These are phyloP conservation scores for Globisporangium echinulatum DNA, from an alignment of 352 stramenopile genomes.

Conservation along the genomic window DNA sequence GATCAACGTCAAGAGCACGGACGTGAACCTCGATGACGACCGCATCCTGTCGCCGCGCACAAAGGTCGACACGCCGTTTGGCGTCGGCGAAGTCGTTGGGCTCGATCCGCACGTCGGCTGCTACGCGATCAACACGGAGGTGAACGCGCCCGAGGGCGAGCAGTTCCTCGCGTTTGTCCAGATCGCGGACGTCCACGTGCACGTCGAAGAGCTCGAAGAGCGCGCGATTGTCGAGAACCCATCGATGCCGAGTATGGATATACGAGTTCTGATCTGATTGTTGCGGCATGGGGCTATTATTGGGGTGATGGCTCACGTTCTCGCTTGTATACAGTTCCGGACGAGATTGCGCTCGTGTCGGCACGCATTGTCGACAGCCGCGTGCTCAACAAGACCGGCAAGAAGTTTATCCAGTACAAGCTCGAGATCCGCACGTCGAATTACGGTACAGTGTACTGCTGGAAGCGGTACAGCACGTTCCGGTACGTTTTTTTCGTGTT, in stretches of 20 bases:
- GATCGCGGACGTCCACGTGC: constrained; percentile 62
- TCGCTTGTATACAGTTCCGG: constrained; percentile 42
- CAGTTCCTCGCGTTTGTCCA: constrained; percentile 82
- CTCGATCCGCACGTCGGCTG: constrained; percentile 84
- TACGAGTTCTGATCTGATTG: constrained; percentile 1
- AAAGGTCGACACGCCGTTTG: constrained; percentile 82
- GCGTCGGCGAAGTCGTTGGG: constrained; percentile 72
- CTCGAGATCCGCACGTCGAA: constrained; percentile 84
- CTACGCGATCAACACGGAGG: constrained; percentile 83
- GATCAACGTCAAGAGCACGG: constrained; percentile 60
- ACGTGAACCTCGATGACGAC: constrained; percentile 79
- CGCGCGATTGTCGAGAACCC: constrained; percentile 77
- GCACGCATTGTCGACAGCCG: constrained; percentile 81
- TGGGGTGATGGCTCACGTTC: constrained; percentile 9
- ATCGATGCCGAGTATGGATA: constrained; percentile 51
- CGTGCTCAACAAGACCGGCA: constrained; percentile 75
- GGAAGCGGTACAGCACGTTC: constrained; percentile 88
- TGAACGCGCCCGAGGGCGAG: constrained; percentile 66
- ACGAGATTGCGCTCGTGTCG: constrained; percentile 76
- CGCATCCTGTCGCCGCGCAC: constrained; percentile 81
- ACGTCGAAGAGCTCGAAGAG: constrained; percentile 71
- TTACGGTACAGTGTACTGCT: constrained; percentile 85
- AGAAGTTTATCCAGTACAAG: constrained; percentile 90
- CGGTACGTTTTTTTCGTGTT: constrained; percentile 30
- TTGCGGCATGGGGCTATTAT: constrained; percentile 1